Conservation (phyloP, 768 basidiomycete species). For the Kondoa malvinella region DNA sequence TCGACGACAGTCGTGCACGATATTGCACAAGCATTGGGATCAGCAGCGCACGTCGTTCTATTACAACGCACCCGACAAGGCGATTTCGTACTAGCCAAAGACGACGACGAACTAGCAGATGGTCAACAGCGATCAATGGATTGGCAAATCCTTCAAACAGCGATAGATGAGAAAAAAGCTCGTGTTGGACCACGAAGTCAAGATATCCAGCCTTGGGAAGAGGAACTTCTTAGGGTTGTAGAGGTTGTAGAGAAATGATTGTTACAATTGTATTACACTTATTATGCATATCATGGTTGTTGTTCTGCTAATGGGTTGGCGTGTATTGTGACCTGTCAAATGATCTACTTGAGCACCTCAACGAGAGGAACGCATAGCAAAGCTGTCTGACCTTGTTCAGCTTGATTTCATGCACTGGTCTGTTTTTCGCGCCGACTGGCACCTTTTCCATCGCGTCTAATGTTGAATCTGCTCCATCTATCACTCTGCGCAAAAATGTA, state of each 20-base stretch:
- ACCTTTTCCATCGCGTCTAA: slow-evolving; percentile 84
- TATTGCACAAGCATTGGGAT: slow-evolving; percentile 61
- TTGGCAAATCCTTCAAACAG: slow-evolving; percentile 56
- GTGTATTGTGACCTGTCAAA: slow-evolving; percentile 47
- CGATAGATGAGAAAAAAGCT: slow-evolving; percentile 37
- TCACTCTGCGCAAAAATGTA: slow-evolving; percentile 42
- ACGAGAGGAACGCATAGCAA: background rate
- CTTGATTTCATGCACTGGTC: slow-evolving; percentile 71
- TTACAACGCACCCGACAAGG: slow-evolving; percentile 80
- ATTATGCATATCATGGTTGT: background rate
- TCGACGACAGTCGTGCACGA: slow-evolving; percentile 71
- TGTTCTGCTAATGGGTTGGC: slow-evolving; percentile 82
- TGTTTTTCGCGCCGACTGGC: slow-evolving; percentile 76
- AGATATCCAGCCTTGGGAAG: slow-evolving; percentile 50
- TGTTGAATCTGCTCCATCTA: slow-evolving; percentile 87
- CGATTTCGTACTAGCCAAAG: slow-evolving; percentile 27
- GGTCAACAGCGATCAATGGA: slow-evolving; percentile 41
- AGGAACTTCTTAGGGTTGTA: slow-evolving; percentile 41
- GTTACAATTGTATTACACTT: background rate
- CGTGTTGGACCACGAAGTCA: slow-evolving; percentile 8
- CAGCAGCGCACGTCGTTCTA: slow-evolving; percentile 83
- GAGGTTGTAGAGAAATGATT: background rate
- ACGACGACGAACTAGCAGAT: slow-evolving; percentile 29
- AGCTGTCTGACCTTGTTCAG: slow-evolving; percentile 48
- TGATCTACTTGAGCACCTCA: background rate